These are phyloP conservation scores for Trypanosoma congolense DNA, from an alignment of 208 protist species.

Conservation along the genomic window DNA sequence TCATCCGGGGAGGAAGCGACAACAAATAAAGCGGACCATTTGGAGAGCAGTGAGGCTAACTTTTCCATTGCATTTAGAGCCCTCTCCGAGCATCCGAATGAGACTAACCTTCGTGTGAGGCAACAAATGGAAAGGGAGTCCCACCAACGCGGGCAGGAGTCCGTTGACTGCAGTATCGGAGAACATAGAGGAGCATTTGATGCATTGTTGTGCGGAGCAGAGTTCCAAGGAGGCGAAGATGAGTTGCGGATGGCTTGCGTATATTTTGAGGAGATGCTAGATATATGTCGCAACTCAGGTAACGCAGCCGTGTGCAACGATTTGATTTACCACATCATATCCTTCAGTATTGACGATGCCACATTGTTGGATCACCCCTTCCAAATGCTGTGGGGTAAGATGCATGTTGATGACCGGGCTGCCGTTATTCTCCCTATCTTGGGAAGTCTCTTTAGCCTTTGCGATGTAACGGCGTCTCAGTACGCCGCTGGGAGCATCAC, in stretches of 20 bases:
- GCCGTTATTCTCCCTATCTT: conserved; percentile 13
- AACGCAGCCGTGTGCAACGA: conserved; percentile 2
- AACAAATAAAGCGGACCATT: not conserved
- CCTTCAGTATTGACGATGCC: not conserved
- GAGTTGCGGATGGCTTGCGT: not conserved
- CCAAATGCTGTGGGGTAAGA: not conserved
- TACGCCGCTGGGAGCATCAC: conserved; percentile 49
- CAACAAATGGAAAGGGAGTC: not conserved
- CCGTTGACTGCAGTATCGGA: conserved; percentile 5
- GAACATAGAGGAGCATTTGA: conserved; percentile 10
- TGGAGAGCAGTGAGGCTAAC: conserved; percentile 10
- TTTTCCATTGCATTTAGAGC: conserved; percentile 24
- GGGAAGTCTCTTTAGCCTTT: conserved; percentile 16
- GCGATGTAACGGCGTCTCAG: conserved; percentile 11
- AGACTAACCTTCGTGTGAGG: not conserved
- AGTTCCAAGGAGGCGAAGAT: not conserved
- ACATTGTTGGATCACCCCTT: not conserved
- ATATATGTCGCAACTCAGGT: conserved; percentile 11
- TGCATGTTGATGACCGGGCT: conserved; percentile 6
- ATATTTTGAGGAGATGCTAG: conserved; percentile 19
- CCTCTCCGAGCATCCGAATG: conserved; percentile 4
- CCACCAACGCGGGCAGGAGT: conserved; percentile 1
- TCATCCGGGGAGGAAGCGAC: not conserved
- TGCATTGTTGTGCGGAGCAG: not conserved
- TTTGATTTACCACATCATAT: conserved; percentile 7